Evolutionary conservation across 2,329 filamentous ascomycete genomes (phyloP).

Genomic region (Colletotrichum caudatum): DNA sequence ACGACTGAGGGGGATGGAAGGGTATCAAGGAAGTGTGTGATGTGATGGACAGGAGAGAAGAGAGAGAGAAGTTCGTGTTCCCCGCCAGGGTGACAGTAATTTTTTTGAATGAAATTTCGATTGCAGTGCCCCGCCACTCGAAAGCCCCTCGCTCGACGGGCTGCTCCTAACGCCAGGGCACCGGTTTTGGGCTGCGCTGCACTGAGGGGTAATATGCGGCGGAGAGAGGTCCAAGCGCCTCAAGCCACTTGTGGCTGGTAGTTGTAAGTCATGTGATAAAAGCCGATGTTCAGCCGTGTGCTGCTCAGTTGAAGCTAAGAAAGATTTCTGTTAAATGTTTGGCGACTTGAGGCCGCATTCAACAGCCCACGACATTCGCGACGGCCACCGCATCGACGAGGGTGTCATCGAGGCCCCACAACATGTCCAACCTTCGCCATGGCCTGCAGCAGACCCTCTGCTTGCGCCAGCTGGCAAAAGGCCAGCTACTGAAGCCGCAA

Average conservation of each 20-base stretch:
- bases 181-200: not conserved
- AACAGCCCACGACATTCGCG: conserved; percentile 25
- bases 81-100: conserved; percentile 38
- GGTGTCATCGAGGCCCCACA: conserved; percentile 28
- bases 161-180: conserved; percentile 33
- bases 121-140: conserved; percentile 36
- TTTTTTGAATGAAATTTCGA: conserved; percentile 43
- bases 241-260: not conserved
- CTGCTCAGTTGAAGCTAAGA: conserved; percentile 15
- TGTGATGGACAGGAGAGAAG: conserved; percentile 47
- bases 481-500: conserved; percentile 48
- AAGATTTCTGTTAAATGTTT: conserved; percentile 39
- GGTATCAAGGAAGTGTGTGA: conserved; percentile 44
- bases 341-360: conserved; percentile 1
- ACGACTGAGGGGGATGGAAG: conserved; percentile 45
- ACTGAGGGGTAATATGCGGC: conserved; percentile 26
- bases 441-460: conserved; percentile 54
- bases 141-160: conserved; percentile 24
- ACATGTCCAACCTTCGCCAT: conserved; percentile 53
- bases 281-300: conserved; percentile 28
- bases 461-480: conserved; percentile 47
- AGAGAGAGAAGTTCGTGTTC: conserved; percentile 42
- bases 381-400: conserved; percentile 35
- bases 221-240: not conserved
- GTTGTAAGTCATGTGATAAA: not conserved